A percentile compares a stretch with the other conserved stretches of the same genome.
These are phyloP conservation scores for Pestalotiopsis sp. DNA, from an alignment of 2,329 filamentous ascomycete genomes.

Conservation along the genomic window DNA sequence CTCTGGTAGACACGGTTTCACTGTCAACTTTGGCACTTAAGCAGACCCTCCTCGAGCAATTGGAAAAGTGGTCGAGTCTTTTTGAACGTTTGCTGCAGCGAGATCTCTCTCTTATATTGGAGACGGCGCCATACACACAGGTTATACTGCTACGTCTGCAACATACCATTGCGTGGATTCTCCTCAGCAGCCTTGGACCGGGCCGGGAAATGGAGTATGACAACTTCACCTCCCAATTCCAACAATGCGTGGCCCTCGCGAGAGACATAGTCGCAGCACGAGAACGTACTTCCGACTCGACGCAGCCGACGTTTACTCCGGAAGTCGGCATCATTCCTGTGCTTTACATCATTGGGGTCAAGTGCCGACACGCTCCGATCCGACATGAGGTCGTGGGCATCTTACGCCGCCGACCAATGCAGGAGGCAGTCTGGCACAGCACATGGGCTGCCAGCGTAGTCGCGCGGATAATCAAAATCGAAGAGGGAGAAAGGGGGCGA, in stretches of 20 bases:
- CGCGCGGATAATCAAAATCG: conserved; percentile 37
- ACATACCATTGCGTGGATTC: conserved; percentile 29
- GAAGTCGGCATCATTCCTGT: conserved; percentile 35
- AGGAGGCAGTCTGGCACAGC: conserved; percentile 38
- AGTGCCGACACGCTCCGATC: conserved; percentile 36
- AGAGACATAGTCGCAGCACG: conserved; percentile 23
- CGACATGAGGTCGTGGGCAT: conserved; percentile 32
- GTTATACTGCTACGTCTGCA: conserved; percentile 34
- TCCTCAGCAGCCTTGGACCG: conserved; percentile 26
- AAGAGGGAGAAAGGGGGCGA: conserved; percentile 27
- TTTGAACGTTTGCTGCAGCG: conserved; percentile 29
- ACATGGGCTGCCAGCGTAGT: conserved; percentile 29
- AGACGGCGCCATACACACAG: conserved; percentile 19
- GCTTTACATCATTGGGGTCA: conserved; percentile 37
- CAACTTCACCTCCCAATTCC: conserved; percentile 31
- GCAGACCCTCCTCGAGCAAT: conserved; percentile 21
- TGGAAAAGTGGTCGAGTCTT: conserved; percentile 28
- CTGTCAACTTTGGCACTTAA: conserved; percentile 14
- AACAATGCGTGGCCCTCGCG: conserved; percentile 28
- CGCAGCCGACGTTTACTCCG: conserved; percentile 33
- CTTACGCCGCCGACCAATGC: conserved; percentile 25
- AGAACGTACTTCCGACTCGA: conserved; percentile 24
- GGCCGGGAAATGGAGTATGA: conserved; percentile 33
- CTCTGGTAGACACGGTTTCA: conserved; percentile 14
- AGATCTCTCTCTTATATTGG: conserved; percentile 14